Conservation (phyloP, 768 basidiomycete species). For the Inosperma sp. region DNA sequence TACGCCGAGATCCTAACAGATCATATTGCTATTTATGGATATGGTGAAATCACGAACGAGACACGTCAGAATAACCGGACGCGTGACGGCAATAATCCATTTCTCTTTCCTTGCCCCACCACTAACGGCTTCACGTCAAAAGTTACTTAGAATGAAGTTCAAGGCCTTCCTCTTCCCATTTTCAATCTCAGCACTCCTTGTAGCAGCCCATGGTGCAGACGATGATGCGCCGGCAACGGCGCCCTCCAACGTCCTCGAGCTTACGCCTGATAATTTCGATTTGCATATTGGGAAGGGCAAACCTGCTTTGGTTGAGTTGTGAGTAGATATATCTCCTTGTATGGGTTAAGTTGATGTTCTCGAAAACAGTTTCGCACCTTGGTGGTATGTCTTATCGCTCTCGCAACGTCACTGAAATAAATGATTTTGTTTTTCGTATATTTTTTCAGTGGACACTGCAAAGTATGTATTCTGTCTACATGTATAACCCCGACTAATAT, state of each 20-base stretch:
- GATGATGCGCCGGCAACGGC: slow-evolving; percentile 47
- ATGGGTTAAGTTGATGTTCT: background rate
- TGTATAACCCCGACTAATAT: background rate
- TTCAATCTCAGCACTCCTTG: slow-evolving; percentile 45
- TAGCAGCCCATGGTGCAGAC: too few species aligned
- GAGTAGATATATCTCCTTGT: slow-evolving; percentile 29
- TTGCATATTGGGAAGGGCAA: slow-evolving; percentile 68
- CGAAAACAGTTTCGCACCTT: slow-evolving; percentile 68
- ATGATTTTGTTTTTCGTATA: background rate
- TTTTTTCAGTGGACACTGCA: slow-evolving; percentile 72
- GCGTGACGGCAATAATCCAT: too few species aligned
- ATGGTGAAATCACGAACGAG: too few species aligned
- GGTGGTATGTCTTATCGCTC: slow-evolving; percentile 56
- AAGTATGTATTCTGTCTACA: slow-evolving; percentile 41
- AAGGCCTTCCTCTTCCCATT: slow-evolving; percentile 29
- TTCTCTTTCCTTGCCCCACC: too few species aligned
- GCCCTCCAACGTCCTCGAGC: slow-evolving; percentile 75
- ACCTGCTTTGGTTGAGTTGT: slow-evolving; percentile 91
- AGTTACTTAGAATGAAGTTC: too few species aligned
- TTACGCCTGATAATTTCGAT: slow-evolving; percentile 73
- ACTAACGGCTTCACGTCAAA: too few species aligned
- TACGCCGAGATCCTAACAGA: too few species aligned
- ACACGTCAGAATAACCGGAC: too few species aligned
- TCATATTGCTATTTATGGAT: too few species aligned
- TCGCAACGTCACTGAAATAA: background rate